phyloP scores from a whole-genome alignment of 306 rosid genomes.

The Acacia crassicarpa region DNA sequence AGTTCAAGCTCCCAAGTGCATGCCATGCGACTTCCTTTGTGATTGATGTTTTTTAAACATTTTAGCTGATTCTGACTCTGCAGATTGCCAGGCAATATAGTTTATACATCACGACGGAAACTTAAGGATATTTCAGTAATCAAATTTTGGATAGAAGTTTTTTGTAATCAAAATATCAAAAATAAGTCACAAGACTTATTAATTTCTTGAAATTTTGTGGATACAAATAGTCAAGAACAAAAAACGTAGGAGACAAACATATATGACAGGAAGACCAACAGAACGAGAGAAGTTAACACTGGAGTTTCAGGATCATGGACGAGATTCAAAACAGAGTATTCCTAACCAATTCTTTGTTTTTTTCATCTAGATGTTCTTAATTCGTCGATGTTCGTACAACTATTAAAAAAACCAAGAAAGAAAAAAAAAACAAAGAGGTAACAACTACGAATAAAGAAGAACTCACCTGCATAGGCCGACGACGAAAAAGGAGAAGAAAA shows the following conservation, averaged over 20 bases:
- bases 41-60: background rate
- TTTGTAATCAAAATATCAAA: background rate
- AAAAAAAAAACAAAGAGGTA: background rate
- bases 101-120: background rate
- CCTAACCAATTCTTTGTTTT: background rate
- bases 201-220: background rate
- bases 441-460: background rate
- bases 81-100: background rate
- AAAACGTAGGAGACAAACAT: background rate
- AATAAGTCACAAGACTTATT: background rate
- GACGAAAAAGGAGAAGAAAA: background rate
- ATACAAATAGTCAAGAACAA: background rate
- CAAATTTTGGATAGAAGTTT: background rate
- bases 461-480: background rate
- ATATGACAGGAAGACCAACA: background rate
- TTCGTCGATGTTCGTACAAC: background rate
- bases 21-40: background rate
- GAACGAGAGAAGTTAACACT: no score
- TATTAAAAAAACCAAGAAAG: no score
- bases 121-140: background rate
- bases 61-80: background rate
- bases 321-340: background rate
- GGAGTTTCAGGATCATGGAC: no score
- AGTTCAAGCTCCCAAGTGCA: background rate
- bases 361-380: no score